Percentiles rank a stretch among this genome's conserved stretches.
Evolutionary conservation across 805 yeast species (phyloP).

Genomic region (Danielia reshetovae): DNA sequence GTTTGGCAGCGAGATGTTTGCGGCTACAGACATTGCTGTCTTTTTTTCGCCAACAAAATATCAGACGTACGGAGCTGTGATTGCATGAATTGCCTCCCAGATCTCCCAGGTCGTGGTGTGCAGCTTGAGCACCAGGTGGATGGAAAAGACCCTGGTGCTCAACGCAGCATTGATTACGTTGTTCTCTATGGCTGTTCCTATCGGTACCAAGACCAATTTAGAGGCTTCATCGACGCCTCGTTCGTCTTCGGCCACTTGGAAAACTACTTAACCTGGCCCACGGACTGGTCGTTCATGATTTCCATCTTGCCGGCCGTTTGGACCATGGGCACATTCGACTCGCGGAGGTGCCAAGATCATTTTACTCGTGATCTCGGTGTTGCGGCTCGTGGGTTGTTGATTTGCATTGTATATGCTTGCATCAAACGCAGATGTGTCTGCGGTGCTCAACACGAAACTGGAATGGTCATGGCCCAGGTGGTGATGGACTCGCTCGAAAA

Average conservation of each 20-base stretch:
- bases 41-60: constrained; percentile 49
- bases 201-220: no score
- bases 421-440: constrained; percentile 2
- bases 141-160: constrained; percentile 59
- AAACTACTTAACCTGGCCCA: constrained; percentile 2
- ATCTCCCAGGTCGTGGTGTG: constrained; percentile 49
- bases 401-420: constrained; percentile 34
- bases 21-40: constrained; percentile 51
- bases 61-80: constrained; percentile 59
- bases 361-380: constrained; percentile 48
- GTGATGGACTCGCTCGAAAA: constrained; percentile 57
- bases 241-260: constrained; percentile 3
- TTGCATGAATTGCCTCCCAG: constrained; percentile 52
- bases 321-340: constrained; percentile 2
- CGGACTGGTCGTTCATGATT: constrained; percentile 6
- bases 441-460: constrained; percentile 21
- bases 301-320: constrained; percentile 2
- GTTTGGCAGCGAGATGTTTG: constrained; percentile 52
- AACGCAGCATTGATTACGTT: constrained; percentile 53
- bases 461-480: constrained; percentile 62
- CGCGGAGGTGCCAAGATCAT: constrained; percentile 58
- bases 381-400: constrained; percentile 54
- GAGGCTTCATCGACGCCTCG: constrained; percentile 3
- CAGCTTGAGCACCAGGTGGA: constrained; percentile 49
- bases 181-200: constrained; percentile 56